phyloP scores from a whole-genome alignment of 305 asterid genomes.

The Vinca major region DNA sequence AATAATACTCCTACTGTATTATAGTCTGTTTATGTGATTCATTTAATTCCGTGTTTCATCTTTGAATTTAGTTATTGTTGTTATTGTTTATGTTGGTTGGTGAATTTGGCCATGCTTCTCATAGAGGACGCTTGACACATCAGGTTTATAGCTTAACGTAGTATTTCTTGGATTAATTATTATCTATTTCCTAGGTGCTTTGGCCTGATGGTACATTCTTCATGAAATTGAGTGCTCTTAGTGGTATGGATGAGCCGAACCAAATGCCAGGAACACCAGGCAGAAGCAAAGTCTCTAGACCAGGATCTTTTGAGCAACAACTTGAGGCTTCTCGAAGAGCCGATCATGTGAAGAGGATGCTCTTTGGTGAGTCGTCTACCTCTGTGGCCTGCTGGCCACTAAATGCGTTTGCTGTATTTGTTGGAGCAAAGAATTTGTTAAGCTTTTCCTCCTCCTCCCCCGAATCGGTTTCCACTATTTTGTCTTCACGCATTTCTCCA shows the following conservation, averaged over 20 bases:
- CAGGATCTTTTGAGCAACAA: conserved; percentile 84
- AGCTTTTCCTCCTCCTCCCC: background rate
- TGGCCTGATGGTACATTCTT: conserved; percentile 95
- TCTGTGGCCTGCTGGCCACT: background rate
- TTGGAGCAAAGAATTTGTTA: background rate
- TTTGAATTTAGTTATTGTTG: background rate
- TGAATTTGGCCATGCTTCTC: background rate
- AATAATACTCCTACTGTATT: background rate
- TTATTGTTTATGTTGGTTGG: background rate
- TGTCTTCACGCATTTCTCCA: background rate
- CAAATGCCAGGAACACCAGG: conserved; percentile 19
- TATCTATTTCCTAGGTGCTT: conserved; percentile 46
- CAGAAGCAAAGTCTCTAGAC: conserved; percentile 38
- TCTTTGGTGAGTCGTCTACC: conserved; percentile 53
- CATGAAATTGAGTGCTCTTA: conserved; percentile 38
- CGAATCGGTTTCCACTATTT: background rate
- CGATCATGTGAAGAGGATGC: conserved; percentile 71
- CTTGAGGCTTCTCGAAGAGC: conserved; percentile 98
- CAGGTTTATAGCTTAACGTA: background rate
- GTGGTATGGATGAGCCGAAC: conserved; percentile 30
- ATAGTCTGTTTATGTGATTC: background rate
- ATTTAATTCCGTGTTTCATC: background rate
- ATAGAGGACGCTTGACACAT: background rate
- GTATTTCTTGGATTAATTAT: conserved; percentile 17
- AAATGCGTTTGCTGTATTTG: background rate